Conservation (phyloP, 768 basidiomycete genomes). For the Suillus placidus region DNA sequence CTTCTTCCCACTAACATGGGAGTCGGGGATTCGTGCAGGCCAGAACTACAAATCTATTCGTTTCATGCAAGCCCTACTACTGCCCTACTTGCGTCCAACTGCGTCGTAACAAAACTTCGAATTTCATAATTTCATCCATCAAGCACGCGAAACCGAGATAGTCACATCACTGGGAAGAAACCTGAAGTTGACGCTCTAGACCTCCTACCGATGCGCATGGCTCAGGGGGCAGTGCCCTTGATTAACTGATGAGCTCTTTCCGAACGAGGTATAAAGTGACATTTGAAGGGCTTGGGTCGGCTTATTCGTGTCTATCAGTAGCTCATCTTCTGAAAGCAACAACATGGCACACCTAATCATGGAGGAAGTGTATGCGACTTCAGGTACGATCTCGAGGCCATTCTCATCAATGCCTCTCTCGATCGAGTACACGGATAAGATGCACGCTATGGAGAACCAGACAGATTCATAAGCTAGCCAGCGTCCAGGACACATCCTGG, state of each 20-base stretch:
- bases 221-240: conserved; percentile 11
- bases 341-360: conserved; percentile 37
- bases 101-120: not conserved
- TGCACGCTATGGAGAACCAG: conserved; percentile 45
- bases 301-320: conserved; percentile 23
- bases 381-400: conserved; percentile 37
- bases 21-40: not conserved
- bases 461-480: conserved; percentile 46
- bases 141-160: not conserved
- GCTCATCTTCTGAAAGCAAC: not conserved
- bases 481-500: conserved; percentile 48
- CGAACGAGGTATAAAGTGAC: conserved; percentile 40
- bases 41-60: not conserved
- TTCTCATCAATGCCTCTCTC: conserved; percentile 36
- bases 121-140: not conserved
- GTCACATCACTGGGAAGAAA: not conserved
- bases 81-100: not conserved
- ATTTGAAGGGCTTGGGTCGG: conserved; percentile 45
- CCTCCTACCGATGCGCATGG: not conserved
- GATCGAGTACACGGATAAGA: conserved; percentile 44
- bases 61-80: not conserved
- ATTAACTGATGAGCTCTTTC: conserved; percentile 36
- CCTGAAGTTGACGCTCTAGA: not conserved
- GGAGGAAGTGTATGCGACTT: conserved; percentile 37
- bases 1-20: no score